Evolutionary conservation across 495 filamentous ascomycete genomes (phyloP).

Genomic region (Bombardia bombarda): DNA sequence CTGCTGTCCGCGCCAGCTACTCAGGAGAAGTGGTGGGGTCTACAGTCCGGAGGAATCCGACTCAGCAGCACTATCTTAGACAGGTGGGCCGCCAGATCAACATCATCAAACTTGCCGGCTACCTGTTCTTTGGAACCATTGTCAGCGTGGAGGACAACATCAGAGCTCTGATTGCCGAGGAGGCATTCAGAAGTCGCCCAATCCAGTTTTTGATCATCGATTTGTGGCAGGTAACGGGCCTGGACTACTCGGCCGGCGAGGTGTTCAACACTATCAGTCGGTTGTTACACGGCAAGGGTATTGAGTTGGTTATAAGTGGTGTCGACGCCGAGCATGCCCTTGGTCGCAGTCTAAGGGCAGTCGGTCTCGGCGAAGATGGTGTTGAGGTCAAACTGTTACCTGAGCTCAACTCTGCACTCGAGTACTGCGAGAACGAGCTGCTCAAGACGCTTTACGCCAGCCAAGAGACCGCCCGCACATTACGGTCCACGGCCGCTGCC

Average conservation of each 20-base stretch:
- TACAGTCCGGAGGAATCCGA: conserved; percentile 82
- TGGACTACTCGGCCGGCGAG: conserved; percentile 94
- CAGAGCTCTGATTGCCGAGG: conserved; percentile 69
- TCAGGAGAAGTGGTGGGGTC: conserved; percentile 81
- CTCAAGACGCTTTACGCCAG: conserved; percentile 72
- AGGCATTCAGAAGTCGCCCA: conserved; percentile 64
- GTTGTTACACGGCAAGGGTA: conserved; percentile 60
- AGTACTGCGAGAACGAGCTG: conserved; percentile 92
- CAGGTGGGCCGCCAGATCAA: conserved; percentile 81
- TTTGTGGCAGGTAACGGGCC: conserved; percentile 76
- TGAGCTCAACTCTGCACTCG: conserved; percentile 85
- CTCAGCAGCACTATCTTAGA: conserved; percentile 77
- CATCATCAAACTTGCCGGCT: conserved; percentile 84
- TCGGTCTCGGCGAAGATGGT: conserved; percentile 64
- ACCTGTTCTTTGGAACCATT: conserved; percentile 95
- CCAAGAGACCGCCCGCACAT: conserved; percentile 33
- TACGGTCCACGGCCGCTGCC: conserved; percentile 25
- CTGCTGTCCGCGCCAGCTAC: conserved; percentile 79
- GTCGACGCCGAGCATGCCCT: conserved; percentile 64
- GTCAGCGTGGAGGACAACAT: conserved; percentile 87
- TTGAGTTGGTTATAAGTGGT: conserved; percentile 75
- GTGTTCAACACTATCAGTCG: conserved; percentile 88
- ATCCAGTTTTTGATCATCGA: conserved; percentile 91
- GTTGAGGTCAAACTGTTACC: conserved; percentile 70
- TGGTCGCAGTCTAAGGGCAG: conserved; percentile 67